Base-by-base conservation (phyloP, 768 basidiomycete genomes). In the Neoboletus magnificus region DNA sequence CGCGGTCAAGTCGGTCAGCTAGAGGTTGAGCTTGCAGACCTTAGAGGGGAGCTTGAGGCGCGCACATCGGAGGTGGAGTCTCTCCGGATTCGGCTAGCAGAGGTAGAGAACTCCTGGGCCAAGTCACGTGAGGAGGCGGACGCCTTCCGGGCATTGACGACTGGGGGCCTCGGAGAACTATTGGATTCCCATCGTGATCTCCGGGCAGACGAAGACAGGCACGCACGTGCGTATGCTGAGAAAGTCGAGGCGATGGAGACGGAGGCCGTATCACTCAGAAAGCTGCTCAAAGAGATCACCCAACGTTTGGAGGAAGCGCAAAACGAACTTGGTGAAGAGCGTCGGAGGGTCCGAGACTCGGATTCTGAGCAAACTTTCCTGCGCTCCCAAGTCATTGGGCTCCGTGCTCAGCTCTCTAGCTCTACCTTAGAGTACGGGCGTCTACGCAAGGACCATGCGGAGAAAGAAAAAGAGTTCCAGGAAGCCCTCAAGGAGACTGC, bases 101-200 rank as follows among this genome's bases (percentile, higher is more conserved):
- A 95, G 51, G 85, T 87, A 41, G 95, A 97, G 74, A 93, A 89
- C 66, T 84, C 89, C 10, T 97, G 93, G 87, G 83, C 89, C 25
- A 90, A 93, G 70, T 92, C 93, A 41, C 84, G 93, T 15, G 89
- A 95, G 73, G 93, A 98, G 75, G 92, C 93, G 3, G 95, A 97
- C 69, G 84, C 89, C 2, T 85, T 94, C 71, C 79, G 93, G 51
- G 87, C 89, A 22, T 76, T 93, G 49, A 94, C 94, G 3, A 96
- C 92, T 2, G 85, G 87, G 45, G 82, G 87, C 64, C 80, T 97
- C 3, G 93, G 93, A 23, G 84, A 95, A 67, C 77, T 97, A 20
- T 77, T 97, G 44, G 91, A 95, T 67, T 86, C 89, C 3, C 94
- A 96, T 75, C 83, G 87, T 35, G 90, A 92, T 63, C 77, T 94